Conservation (phyloP, 257 asterid genomes). For the Ilex asprella region DNA sequence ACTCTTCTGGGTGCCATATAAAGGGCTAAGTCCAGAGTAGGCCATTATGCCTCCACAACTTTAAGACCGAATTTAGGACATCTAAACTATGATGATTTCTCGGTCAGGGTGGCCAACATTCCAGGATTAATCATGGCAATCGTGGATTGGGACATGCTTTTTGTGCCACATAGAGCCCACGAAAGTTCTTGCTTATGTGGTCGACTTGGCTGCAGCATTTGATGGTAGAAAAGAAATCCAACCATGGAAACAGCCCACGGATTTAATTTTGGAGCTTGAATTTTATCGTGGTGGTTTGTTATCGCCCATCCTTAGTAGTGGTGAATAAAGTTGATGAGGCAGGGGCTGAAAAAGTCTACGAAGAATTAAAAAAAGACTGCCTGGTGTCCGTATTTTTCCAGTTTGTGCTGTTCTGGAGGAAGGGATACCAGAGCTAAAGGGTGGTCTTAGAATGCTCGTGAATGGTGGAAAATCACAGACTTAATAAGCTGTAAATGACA, state of each 20-base stretch:
- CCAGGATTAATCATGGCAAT: slow-evolving; percentile 81
- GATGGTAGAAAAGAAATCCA: slow-evolving; percentile 69
- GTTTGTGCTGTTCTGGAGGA: slow-evolving; percentile 87
- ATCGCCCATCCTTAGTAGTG: slow-evolving; percentile 65
- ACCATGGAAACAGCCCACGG: slow-evolving; percentile 80
- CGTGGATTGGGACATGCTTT: slow-evolving; percentile 91
- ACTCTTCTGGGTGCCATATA: slow-evolving; percentile 90
- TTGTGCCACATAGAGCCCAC: slow-evolving; percentile 86
- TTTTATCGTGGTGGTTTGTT: slow-evolving; percentile 50
- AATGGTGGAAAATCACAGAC: slow-evolving; percentile 36
- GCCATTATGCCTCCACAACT: slow-evolving; percentile 93
- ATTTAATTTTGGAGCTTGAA: slow-evolving; percentile 69
- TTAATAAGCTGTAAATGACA: slow-evolving; percentile 14
- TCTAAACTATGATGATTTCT: slow-evolving; percentile 60
- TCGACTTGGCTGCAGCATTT: slow-evolving; percentile 59
- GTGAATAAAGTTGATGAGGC: slow-evolving; percentile 82
- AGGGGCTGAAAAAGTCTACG: slow-evolving; percentile 64
- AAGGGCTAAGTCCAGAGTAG: slow-evolving; percentile 74
- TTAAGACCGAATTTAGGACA: slow-evolving; percentile 85
- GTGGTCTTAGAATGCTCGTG: slow-evolving; percentile 66
- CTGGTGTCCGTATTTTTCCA: slow-evolving; percentile 55
- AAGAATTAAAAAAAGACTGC: slow-evolving; percentile 65
- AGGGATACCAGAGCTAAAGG: slow-evolving; percentile 65
- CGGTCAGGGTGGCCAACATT: slow-evolving; percentile 82
- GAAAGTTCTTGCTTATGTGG: slow-evolving; percentile 73